Evolutionary conservation across 2,329 filamentous ascomycete genomes (phyloP), one percentile per base, ranked within the genome.

Genomic region (Pyrenochaeta sp.): DNA sequence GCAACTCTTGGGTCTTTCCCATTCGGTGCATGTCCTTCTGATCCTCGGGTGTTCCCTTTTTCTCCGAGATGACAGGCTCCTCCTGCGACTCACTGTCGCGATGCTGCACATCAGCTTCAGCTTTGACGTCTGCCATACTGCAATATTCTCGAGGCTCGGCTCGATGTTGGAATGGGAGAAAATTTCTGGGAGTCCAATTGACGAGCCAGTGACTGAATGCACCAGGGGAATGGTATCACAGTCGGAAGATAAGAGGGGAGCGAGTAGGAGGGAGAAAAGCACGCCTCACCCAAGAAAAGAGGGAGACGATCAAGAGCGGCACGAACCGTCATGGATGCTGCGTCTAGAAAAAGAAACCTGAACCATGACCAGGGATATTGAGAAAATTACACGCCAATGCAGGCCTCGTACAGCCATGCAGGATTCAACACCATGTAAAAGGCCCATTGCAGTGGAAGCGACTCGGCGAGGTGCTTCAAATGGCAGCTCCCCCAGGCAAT

Each of bases 11-110:
- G 7, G 30, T 35, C 36, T 64, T 65, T 6, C 62, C 62, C 62
- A 64, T 64, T 10, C 62, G 55, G 19, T 56, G 22, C 60, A 65
- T 65, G 39, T 65, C 61, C 7, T 43, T 52, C 32, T 55, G 55
- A 22, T 63, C 60, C 15, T 35, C 31, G 2, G 23, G 17, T 4
- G 58, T 60, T 14, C 58, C 58, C 26, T 48, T 60, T 45, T 57
- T 60, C 35, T 58, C 58, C 2, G 44, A 43, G 8, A 55, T 22
- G 3, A 40, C 38, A 1, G 6, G 27, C 38, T 47, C 27, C 9
- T 53, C 41, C 10, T 47, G 48, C 5, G 41, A 53, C 22, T 55
- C 48, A 26, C 29, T 42, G 22, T 55, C 45, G 32, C 40, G 29
- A 30, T 30, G 38, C 15, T 30, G 32, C 3, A 45, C 22, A 6